Evolutionary conservation across 495 filamentous ascomycete species (phyloP).

Genomic region (Penicillium soppii): DNA sequence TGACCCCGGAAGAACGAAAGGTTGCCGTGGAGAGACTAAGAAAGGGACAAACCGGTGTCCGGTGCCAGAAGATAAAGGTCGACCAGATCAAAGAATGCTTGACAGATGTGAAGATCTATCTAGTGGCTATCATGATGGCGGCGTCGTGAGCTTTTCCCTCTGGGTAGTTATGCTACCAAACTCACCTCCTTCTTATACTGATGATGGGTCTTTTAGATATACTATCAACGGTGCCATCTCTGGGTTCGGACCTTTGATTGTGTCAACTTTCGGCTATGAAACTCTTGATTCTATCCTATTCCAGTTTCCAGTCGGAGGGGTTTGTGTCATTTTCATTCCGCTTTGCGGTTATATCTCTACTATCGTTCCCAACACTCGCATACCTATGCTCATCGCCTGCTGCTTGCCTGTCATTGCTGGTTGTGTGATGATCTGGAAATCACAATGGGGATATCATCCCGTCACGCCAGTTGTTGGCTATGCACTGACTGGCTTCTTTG

Average conservation of each 20-base stretch:
- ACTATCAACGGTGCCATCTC: conserved; percentile 74
- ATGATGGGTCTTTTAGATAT: conserved; percentile 46
- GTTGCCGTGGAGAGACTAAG: conserved; percentile 55
- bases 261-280: conserved; percentile 69
- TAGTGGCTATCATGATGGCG: conserved; percentile 58
- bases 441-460: conserved; percentile 61
- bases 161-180: neutral
- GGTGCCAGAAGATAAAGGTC: conserved; percentile 51
- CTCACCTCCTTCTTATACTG: neutral
- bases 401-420: conserved; percentile 73
- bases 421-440: conserved; percentile 73
- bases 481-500: conserved; percentile 69
- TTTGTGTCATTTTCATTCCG: conserved; percentile 64
- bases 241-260: conserved; percentile 74
- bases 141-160: conserved; percentile 39
- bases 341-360: conserved; percentile 62
- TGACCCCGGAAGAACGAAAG: conserved; percentile 48
- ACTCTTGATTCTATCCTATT: conserved; percentile 66
- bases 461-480: conserved; percentile 66
- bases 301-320: conserved; percentile 68
- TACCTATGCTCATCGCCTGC: conserved; percentile 60
- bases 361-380: conserved; percentile 59
- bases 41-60: conserved; percentile 51
- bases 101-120: conserved; percentile 51
- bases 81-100: conserved; percentile 49